phyloP scores from a whole-genome alignment of 257 asterid genomes.

The Plantago ovata region DNA sequence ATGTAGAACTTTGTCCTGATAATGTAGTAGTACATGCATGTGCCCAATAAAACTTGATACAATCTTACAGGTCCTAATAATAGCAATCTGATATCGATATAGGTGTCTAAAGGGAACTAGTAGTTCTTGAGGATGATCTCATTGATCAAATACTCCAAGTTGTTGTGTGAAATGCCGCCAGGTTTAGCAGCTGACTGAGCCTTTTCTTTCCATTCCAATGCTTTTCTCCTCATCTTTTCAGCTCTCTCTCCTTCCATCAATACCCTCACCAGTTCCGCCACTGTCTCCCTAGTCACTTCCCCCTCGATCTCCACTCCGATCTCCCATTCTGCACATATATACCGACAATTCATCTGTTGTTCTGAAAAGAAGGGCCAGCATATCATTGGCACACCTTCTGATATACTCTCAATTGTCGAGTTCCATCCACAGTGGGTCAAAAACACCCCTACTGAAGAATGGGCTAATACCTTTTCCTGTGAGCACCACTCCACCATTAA shows the following conservation, averaged over 20 bases:
- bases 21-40: too few species aligned
- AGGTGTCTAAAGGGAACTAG: too few species aligned
- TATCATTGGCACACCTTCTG: constrained; percentile 39
- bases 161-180: constrained; percentile 32
- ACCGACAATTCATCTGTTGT: constrained; percentile 46
- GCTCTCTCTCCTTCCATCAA: constrained; percentile 44
- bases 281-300: constrained; percentile 40
- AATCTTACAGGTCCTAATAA: too few species aligned
- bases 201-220: constrained; percentile 34
- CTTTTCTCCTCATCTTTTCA: constrained; percentile 33
- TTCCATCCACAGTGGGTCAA: constrained; percentile 27
- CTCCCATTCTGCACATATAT: constrained; percentile 32
- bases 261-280: constrained; percentile 31
- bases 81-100: too few species aligned
- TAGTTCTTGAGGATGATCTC: constrained; percentile 21
- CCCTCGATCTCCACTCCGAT: constrained; percentile 42
- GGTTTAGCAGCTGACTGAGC: constrained; percentile 26
- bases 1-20: too few species aligned
- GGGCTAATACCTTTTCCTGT: constrained; percentile 39
- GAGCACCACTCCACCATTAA: constrained; percentile 42
- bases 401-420: constrained; percentile 30
- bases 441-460: constrained; percentile 41
- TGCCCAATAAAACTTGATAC: too few species aligned
- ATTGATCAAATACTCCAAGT: constrained; percentile 29
- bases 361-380: constrained; percentile 52